These are phyloP conservation scores for Avena eriantha DNA, from an alignment of 176 grass and related monocot species.

Conservation along the genomic window DNA sequence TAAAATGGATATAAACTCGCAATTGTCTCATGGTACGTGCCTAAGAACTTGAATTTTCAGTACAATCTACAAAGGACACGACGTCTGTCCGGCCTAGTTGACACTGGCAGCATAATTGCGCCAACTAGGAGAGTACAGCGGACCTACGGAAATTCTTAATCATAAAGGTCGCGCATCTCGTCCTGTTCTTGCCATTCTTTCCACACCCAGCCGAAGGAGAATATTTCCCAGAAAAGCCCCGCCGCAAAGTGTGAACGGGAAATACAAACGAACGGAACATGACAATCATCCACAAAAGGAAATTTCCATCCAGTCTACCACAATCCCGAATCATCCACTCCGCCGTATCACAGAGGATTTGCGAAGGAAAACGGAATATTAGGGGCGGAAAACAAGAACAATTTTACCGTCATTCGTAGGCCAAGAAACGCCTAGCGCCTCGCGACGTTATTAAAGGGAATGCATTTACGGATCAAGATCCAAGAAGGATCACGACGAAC, in stretches of 20 bases:
- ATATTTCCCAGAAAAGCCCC: background rate
- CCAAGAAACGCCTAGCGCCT: background rate
- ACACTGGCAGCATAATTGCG: conserved; percentile 8
- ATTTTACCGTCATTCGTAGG: background rate
- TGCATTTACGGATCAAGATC: background rate
- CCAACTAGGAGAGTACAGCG: background rate
- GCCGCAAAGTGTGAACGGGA: background rate
- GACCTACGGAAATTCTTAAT: background rate
- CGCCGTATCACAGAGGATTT: background rate
- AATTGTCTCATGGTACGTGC: background rate
- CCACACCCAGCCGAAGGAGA: conserved; percentile 4
- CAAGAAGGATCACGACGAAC: conserved; percentile 11
- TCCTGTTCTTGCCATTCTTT: background rate
- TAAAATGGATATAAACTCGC: background rate
- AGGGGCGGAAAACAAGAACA: background rate
- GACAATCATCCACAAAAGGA: background rate
- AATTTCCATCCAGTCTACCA: background rate
- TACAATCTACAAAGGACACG: conserved; percentile 2
- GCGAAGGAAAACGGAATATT: background rate
- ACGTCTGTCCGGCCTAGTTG: conserved; percentile 17
- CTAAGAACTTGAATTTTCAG: background rate
- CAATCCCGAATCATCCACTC: background rate
- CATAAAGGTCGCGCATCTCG: conserved; percentile 29
- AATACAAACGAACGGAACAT: conserved; percentile 21
- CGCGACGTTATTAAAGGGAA: background rate